Conservation (phyloP, 305 asterid genomes). For the Ilex paraguariensis region DNA sequence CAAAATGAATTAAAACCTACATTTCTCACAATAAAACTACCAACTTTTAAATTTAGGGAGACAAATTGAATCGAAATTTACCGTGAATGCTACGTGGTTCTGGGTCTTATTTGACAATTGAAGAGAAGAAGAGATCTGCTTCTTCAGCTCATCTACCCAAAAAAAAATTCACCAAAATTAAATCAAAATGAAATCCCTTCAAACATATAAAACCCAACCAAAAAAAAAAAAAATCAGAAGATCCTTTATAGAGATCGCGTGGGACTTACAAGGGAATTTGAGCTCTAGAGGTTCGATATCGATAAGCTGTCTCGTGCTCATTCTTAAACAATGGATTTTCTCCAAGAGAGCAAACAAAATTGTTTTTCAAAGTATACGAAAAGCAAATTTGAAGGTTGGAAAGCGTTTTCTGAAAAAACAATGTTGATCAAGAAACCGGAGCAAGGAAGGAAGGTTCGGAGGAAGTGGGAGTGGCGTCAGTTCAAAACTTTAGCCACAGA, state of each 20-base stretch:
- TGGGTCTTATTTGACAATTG: slow-evolving; percentile 39
- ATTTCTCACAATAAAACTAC: neutral
- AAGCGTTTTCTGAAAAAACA: too few species aligned
- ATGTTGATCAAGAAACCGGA: too few species aligned
- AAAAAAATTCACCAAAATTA: slow-evolving; percentile 11
- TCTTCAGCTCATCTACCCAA: slow-evolving; percentile 32
- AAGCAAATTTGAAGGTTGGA: too few species aligned
- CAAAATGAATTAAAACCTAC: neutral
- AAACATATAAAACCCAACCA: too few species aligned
- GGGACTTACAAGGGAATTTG: slow-evolving; percentile 29
- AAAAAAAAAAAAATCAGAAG: slow-evolving; percentile 4
- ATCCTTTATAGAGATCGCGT: neutral
- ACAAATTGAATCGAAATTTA: slow-evolving; percentile 9
- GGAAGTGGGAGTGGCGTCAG: too few species aligned
- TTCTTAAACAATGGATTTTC: slow-evolving; percentile 2
- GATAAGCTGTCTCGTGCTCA: slow-evolving; percentile 35
- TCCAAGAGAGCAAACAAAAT: too few species aligned
- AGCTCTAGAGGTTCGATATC: slow-evolving; percentile 39
- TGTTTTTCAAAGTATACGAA: too few species aligned
- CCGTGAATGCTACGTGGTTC: slow-evolving; percentile 44
- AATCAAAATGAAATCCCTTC: neutral
- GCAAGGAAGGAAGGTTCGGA: too few species aligned
- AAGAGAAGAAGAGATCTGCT: slow-evolving; percentile 35
- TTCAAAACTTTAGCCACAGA: too few species aligned
- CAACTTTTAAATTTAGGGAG: neutral